Percentiles rank a stretch among this genome's conserved stretches.
Evolutionary conservation across 2,329 filamentous ascomycete species (phyloP).

Genomic region (Shiraia bambusicola): DNA sequence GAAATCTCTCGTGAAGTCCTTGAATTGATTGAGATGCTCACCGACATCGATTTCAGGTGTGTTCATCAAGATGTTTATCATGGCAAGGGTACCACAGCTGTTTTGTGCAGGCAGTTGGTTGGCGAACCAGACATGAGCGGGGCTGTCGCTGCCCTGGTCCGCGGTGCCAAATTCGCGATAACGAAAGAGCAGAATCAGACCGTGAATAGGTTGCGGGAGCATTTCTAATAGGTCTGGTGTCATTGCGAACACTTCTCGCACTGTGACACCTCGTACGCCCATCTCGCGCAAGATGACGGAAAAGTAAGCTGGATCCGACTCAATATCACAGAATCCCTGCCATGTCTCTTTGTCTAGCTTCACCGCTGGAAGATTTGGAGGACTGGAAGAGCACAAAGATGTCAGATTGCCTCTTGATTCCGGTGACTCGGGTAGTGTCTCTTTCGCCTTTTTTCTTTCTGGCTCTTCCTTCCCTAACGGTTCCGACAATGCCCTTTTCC

Average conservation of each 20-base stretch:
- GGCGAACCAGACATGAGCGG: constrained; percentile 81
- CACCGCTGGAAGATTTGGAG: constrained; percentile 37
- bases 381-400: constrained; percentile 18
- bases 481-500: constrained; percentile 19
- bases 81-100: constrained; percentile 86
- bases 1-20: constrained; percentile 67
- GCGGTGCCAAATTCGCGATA: constrained; percentile 60
- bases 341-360: constrained; percentile 52
- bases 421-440: constrained; percentile 1
- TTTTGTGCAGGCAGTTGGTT: constrained; percentile 74
- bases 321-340: constrained; percentile 79
- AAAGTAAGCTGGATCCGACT: constrained; percentile 87
- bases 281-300: constrained; percentile 79
- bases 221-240: constrained; percentile 50
- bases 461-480: constrained; percentile 8
- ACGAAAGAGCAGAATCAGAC: constrained; percentile 85
- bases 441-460: constrained; percentile 22
- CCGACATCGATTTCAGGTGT: constrained; percentile 65
- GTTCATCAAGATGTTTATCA: constrained; percentile 95
- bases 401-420: constrained; percentile 2
- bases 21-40: constrained; percentile 70
- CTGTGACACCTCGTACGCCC: constrained; percentile 70
- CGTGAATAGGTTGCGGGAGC: constrained; percentile 58
- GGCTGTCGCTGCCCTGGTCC: constrained; percentile 56
- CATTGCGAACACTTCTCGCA: constrained; percentile 74